A percentile compares a stretch with the other conserved stretches of the same genome.
These are phyloP conservation scores for Suillus clintonianus DNA, from an alignment of 768 basidiomycete species.

Conservation along the genomic window DNA sequence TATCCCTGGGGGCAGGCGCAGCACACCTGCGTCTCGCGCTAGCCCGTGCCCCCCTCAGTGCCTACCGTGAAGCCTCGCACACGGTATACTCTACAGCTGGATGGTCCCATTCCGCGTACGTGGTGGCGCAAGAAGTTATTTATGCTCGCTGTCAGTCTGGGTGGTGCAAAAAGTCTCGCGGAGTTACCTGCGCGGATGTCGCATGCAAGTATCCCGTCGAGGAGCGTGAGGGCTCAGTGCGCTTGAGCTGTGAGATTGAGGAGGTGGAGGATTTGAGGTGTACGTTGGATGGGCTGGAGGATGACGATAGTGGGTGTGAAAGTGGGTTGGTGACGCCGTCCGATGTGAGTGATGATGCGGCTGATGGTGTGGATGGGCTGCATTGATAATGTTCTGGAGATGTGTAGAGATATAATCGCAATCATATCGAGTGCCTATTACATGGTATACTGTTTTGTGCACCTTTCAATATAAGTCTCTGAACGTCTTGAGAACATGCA, in stretches of 20 bases:
- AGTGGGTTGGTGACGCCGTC: neutral
- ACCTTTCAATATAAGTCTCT: too few species aligned
- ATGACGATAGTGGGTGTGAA: constrained; percentile 25
- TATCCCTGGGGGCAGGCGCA: too few species aligned
- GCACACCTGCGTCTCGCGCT: too few species aligned
- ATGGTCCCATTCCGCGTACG: constrained; percentile 78
- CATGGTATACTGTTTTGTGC: too few species aligned
- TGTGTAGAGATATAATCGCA: neutral
- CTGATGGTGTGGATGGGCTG: neutral
- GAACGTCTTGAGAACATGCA: too few species aligned
- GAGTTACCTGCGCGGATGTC: constrained; percentile 91
- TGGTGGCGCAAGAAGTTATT: constrained; percentile 58
- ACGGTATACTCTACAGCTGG: constrained; percentile 67
- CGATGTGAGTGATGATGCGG: neutral
- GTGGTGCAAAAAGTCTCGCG: constrained; percentile 85
- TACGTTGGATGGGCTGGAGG: constrained; percentile 64
- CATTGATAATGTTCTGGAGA: neutral
- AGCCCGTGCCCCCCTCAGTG: too few species aligned
- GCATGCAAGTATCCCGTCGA: constrained; percentile 65
- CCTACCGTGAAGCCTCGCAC: constrained; percentile 3
- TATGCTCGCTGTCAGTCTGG: constrained; percentile 83
- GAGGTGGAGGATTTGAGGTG: constrained; percentile 77
- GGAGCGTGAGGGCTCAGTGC: constrained; percentile 70
- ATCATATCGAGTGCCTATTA: too few species aligned
- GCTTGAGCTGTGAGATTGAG: constrained; percentile 87